A percentile compares a stretch with the other conserved stretches of the same genome.
These are phyloP conservation scores for Starmerella powellii DNA, from an alignment of 805 yeast species.

Conservation along the genomic window DNA sequence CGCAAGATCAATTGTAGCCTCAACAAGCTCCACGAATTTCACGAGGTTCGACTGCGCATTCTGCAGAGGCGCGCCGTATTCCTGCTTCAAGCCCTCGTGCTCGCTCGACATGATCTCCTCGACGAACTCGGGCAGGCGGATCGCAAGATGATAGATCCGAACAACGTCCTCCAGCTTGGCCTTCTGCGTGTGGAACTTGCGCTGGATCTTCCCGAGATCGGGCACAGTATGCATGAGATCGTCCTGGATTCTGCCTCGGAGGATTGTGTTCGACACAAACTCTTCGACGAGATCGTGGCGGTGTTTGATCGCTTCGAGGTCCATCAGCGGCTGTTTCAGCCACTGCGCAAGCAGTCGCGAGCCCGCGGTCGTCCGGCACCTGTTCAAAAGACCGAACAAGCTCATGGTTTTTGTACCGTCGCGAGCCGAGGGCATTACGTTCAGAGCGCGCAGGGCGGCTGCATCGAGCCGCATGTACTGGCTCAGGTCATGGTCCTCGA, in stretches of 20 bases:
- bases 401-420: constrained; percentile 44
- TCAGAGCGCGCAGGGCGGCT: constrained; percentile 77
- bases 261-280: constrained; percentile 45
- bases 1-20: constrained; percentile 78
- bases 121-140: constrained; percentile 56
- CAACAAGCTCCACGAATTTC: constrained; percentile 74
- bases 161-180: constrained; percentile 81
- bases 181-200: constrained; percentile 43
- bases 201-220: constrained; percentile 63
- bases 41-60: constrained; percentile 40
- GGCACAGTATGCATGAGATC: constrained; percentile 62
- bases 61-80: constrained; percentile 49
- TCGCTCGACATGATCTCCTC: constrained; percentile 38
- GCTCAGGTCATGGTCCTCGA: constrained; percentile 58
- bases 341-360: constrained; percentile 78
- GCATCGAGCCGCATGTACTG: constrained; percentile 83
- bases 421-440: constrained; percentile 56
- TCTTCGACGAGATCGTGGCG: constrained; percentile 69
- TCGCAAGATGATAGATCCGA: constrained; percentile 68
- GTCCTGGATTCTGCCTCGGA: constrained; percentile 54
- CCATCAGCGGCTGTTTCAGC: constrained; percentile 89
- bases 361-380: constrained; percentile 85
- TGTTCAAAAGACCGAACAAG: constrained; percentile 70
- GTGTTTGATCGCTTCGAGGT: constrained; percentile 42
- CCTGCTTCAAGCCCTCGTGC: constrained; percentile 29